These are phyloP conservation scores for Fonsecaea monophora DNA, from an alignment of 2,329 filamentous ascomycete genomes.

Conservation along the genomic window DNA sequence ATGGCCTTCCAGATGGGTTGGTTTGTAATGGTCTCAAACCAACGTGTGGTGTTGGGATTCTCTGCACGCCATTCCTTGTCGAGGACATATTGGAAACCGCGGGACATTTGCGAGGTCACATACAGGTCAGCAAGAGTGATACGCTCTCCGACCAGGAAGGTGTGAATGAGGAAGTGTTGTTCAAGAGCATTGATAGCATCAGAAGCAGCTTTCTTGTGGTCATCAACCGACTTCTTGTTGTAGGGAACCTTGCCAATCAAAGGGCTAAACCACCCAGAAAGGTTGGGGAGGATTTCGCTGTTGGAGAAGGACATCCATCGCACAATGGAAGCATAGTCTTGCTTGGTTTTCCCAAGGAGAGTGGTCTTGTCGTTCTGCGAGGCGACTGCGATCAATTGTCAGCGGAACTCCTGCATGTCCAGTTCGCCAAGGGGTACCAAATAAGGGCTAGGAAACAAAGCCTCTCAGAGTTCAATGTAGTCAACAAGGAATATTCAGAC, in stretches of 20 bases:
- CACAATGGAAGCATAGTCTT: constrained; percentile 98
- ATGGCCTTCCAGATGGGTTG: constrained; percentile 89
- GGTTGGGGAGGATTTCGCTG: constrained; percentile 75
- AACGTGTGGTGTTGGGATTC: constrained; percentile 87
- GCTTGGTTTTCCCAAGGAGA: constrained; percentile 99
- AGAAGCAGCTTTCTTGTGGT: constrained; percentile 71
- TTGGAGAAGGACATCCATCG: constrained; percentile 99
- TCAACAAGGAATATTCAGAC: constrained; percentile 94
- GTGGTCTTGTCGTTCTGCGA: constrained; percentile 99
- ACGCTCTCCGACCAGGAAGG: constrained; percentile 96
- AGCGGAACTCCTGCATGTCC: constrained; percentile 35
- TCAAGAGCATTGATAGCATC: constrained; percentile 77
- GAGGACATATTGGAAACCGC: constrained; percentile 93
- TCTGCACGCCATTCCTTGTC: constrained; percentile 85
- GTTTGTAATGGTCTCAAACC: constrained; percentile 93
- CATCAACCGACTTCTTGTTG: constrained; percentile 98
- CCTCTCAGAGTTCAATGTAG: constrained; percentile 82
- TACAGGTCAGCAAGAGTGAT: constrained; percentile 96
- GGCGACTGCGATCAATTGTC: constrained; percentile 68
- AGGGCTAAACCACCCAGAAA: constrained; percentile 85
- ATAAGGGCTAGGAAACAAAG: constrained; percentile 29
- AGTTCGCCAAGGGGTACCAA: constrained; percentile 7
- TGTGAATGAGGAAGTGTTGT: constrained; percentile 88
- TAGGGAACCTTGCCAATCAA: constrained; percentile 81
- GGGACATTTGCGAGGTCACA: constrained; percentile 75